Percentiles rank a stretch among this genome's conserved stretches.
Conservation (phyloP, 2,329 filamentous ascomycete genomes). For the Fusarium pseudocircinatum region DNA sequence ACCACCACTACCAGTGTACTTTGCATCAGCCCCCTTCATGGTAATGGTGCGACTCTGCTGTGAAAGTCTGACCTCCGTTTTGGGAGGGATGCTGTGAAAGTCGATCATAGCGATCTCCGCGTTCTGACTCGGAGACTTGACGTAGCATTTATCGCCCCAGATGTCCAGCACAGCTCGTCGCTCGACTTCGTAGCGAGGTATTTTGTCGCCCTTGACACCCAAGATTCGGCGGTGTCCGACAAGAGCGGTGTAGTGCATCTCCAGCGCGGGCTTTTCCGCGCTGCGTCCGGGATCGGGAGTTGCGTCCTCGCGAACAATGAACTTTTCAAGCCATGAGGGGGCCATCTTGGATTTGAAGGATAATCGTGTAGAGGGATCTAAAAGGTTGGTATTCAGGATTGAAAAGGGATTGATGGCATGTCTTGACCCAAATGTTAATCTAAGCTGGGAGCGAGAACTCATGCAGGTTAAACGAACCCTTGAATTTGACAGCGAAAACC, state of each 20-base stretch:
- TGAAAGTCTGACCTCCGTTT: background rate
- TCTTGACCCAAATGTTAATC: background rate
- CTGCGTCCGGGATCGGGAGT: background rate
- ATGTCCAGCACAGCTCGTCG: background rate
- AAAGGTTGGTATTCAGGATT: background rate
- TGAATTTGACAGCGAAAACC: background rate
- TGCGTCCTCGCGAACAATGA: background rate
- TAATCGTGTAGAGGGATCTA: fast-evolving
- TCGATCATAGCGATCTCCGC: background rate
- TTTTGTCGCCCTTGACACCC: background rate
- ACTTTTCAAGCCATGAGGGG: slow-evolving; percentile 1
- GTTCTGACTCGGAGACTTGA: background rate
- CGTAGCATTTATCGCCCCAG: background rate
- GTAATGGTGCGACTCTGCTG: background rate
- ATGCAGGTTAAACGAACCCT: background rate
- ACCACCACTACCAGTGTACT: background rate
- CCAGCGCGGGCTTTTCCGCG: background rate
- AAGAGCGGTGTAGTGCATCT: background rate
- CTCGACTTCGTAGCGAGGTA: background rate
- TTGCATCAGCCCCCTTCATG: background rate
- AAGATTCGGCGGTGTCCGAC: background rate
- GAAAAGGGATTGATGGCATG: background rate
- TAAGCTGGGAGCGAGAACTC: background rate
- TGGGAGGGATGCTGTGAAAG: background rate
- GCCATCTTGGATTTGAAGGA: background rate